phyloP scores from a whole-genome alignment of 169 alveolate species.

The Plasmodium knowlesi region DNA sequence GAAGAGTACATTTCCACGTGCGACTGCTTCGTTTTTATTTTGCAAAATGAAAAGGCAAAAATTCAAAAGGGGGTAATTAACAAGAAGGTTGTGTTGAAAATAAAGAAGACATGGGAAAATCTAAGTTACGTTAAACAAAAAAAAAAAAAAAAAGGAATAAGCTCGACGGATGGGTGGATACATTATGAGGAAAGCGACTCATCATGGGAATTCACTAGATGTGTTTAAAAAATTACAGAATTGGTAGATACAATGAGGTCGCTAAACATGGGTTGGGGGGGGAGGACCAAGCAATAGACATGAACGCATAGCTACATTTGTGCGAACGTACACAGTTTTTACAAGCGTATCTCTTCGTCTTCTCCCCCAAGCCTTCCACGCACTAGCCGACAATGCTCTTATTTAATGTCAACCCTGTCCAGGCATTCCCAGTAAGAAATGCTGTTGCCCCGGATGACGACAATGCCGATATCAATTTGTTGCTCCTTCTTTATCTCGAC shows the following conservation, averaged over 20 bases:
- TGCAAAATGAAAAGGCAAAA: conserved; percentile 76
- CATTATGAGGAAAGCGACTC: background rate
- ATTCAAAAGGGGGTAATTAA: conserved; percentile 55
- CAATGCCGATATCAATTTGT: conserved; percentile 95
- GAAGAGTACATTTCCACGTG: conserved; percentile 50
- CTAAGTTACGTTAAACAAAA: conserved; percentile 37
- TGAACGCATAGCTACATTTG: background rate
- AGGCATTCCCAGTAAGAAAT: conserved; percentile 98
- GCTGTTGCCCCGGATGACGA: conserved; percentile 98
- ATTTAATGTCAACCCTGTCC: conserved; percentile 92
- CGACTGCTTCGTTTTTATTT: conserved; percentile 66
- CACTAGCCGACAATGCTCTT: conserved; percentile 6
- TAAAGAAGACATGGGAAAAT: conserved; percentile 62
- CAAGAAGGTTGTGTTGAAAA: conserved; percentile 34
- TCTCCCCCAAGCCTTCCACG: background rate
- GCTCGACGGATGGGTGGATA: background rate
- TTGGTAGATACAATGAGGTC: background rate
- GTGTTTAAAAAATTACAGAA: background rate
- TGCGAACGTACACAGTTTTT: background rate
- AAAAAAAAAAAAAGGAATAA: conserved; percentile 50
- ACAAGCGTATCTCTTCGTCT: background rate
- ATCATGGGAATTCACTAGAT: background rate
- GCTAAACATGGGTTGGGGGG: background rate
- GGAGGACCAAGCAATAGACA: background rate
- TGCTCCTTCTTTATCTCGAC: conserved; percentile 90